Base-by-base conservation (phyloP, 225 moss, liverwort and hornwort species). In the Sphagnum contortum region DNA sequence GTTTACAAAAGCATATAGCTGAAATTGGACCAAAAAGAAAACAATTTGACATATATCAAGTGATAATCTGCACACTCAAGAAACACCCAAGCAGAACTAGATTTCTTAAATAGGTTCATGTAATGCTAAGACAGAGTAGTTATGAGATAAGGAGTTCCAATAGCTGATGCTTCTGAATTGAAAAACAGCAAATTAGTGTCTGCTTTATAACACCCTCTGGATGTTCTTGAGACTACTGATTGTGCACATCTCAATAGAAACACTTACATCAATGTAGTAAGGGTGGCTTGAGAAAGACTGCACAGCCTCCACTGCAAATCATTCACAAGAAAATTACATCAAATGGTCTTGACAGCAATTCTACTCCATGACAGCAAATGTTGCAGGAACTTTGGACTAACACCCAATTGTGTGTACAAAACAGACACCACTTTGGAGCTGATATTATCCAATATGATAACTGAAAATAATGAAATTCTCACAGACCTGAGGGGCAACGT, bases 401-500 rank as follows among this genome's bases (percentile, higher is more conserved):
- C 29, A 29, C 48, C 29, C 4, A 48, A 10, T 29, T 62, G 62
- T 6, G 57, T 53, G 45, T 14, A 61, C 44, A 44, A 69, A 57
- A 48, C 4, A 46, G 13, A 48, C 7, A 57, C 8, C 10, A 57
- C 44, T 9, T 44, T 44, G 8, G 55, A 6, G 6, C 2, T 13
- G 10, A 50, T 54, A 6, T 44, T 8, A n/a, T 3, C 55, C 29
- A 29, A 29, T 54, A 44, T 54, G 44, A 9, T 50, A 54, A 7
- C 61, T n/a, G 8, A 46, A 66, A 47, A 8, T 12, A 53, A 11
- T 48, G 48, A 57, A 9, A 52, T 48, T 73, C 11, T 50, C 5
- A 66, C 76, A 69, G 66, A 79, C 79, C 66, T 57, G 82, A 83
- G 54, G 71, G 44, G 48, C 73, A 74, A 71, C 79, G 68, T 68